phyloP scores from a whole-genome alignment of 2,329 filamentous ascomycete genomes.

The Penicillium hesseltinei region DNA sequence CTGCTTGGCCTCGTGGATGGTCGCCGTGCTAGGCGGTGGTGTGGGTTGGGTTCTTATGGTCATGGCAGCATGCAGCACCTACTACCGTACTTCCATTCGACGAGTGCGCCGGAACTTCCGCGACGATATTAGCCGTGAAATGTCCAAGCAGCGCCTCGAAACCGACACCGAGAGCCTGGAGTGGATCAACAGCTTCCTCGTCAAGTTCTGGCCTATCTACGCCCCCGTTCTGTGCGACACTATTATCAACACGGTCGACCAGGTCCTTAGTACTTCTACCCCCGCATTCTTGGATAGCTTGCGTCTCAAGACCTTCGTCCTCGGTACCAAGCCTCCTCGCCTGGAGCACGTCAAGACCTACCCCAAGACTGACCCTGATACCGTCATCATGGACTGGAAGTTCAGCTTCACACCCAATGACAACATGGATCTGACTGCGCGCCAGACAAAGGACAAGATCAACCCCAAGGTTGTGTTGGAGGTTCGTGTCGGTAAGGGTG shows the following conservation, averaged over 20 bases:
- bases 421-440: conserved; percentile 81
- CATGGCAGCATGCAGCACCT: conserved; percentile 89
- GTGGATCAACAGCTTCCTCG: conserved; percentile 98
- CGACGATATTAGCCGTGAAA: conserved; percentile 86
- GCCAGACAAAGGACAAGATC: conserved; percentile 90
- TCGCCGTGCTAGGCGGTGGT: conserved; percentile 85
- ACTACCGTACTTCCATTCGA: conserved; percentile 93
- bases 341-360: conserved; percentile 99
- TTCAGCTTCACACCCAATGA: conserved; percentile 99
- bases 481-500: conserved; percentile 89
- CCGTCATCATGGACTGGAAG: conserved; percentile 99
- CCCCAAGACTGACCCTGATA: conserved; percentile 89
- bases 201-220: conserved; percentile 99
- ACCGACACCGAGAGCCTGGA: conserved; percentile 90
- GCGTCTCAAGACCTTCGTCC: conserved; percentile 87
- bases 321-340: conserved; percentile 91
- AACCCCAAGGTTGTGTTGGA: conserved; percentile 97
- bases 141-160: conserved; percentile 82
- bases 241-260: conserved; percentile 90
- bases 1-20: conserved; percentile 83
- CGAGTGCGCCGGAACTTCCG: conserved; percentile 93
- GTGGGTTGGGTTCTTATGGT: conserved; percentile 90
- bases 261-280: conserved; percentile 88
- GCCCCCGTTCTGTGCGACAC: conserved; percentile 89
- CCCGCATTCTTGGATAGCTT: conserved; percentile 91